phyloP scores from a whole-genome alignment of 2,329 filamentous ascomycete genomes.

The Sphaerulina musiva region DNA sequence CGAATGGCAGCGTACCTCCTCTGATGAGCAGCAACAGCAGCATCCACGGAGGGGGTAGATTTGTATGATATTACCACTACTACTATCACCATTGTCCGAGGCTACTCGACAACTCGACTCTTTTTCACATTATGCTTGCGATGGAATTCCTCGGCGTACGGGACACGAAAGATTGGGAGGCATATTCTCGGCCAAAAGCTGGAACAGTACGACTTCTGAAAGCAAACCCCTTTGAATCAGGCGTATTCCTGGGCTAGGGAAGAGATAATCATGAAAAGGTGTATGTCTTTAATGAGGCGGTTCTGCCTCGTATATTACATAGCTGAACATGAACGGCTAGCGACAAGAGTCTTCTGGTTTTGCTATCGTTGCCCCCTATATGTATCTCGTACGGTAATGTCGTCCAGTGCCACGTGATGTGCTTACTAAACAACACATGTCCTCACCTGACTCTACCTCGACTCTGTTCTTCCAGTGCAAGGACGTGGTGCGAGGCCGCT shows the following conservation, averaged over 20 bases:
- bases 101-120: constrained; percentile 6
- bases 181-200: constrained; percentile 6
- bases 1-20: too few relatives aligned
- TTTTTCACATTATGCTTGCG: constrained; percentile 1
- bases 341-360: not conserved
- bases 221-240: constrained; percentile 2
- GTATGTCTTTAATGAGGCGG: not conserved
- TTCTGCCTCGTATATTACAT: not conserved
- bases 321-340: not conserved
- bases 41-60: not conserved
- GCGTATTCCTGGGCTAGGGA: constrained; percentile 8
- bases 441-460: too few relatives aligned
- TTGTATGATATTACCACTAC: constrained; percentile 1
- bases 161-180: constrained; percentile 5
- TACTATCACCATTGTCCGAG: not conserved
- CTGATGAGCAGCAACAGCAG: too few relatives aligned
- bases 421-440: too few relatives aligned
- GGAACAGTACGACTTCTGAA: constrained; percentile 4
- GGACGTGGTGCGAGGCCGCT: too few relatives aligned
- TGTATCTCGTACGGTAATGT: too few relatives aligned
- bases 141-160: constrained; percentile 2
- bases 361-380: not conserved
- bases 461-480: too few relatives aligned
- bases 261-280: constrained; percentile 6
- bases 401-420: too few relatives aligned